phyloP scores from a whole-genome alignment of 2,329 filamentous ascomycete species.

The Xylaria multiplex region DNA sequence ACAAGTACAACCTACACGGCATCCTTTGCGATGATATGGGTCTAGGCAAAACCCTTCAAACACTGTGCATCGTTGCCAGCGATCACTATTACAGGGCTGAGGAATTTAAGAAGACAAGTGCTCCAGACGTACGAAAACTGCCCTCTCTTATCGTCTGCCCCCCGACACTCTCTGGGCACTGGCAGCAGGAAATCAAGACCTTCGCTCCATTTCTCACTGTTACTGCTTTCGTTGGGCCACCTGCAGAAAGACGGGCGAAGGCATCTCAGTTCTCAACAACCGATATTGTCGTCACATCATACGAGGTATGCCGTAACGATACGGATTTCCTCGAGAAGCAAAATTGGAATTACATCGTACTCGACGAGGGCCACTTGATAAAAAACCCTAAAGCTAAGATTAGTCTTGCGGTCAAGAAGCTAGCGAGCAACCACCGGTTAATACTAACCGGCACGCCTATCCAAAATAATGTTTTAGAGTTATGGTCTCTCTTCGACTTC shows the following conservation, averaged over 20 bases:
- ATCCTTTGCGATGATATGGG: conserved; percentile 99
- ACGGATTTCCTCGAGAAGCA: conserved; percentile 83
- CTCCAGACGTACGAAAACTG: conserved; percentile 79
- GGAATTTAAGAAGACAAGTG: conserved; percentile 84
- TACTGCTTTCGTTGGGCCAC: conserved; percentile 90
- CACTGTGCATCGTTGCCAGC: conserved; percentile 96
- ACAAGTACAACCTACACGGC: conserved; percentile 96
- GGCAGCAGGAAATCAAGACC: conserved; percentile 96
- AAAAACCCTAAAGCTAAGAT: conserved; percentile 99
- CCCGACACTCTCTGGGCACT: conserved; percentile 94
- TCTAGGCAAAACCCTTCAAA: conserved; percentile 96
- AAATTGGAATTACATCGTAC: conserved; percentile 96
- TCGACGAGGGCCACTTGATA: conserved; percentile 97
- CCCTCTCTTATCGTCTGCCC: conserved; percentile 96
- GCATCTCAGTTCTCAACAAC: conserved; percentile 76
- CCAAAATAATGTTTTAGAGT: conserved; percentile 93
- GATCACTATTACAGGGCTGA: conserved; percentile 94
- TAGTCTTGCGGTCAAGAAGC: conserved; percentile 87
- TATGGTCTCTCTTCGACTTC: conserved; percentile 99
- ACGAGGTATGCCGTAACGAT: conserved; percentile 97
- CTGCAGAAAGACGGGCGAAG: conserved; percentile 78
- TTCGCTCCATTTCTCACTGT: conserved; percentile 95
- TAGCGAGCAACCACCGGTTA: conserved; percentile 90
- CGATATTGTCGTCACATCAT: conserved; percentile 96
- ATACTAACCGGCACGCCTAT: conserved; percentile 97